Evolutionary conservation across 345 rosid species (phyloP), one percentile per base, ranked within the genome.

Genomic region (Orychophragmus violaceus): DNA sequence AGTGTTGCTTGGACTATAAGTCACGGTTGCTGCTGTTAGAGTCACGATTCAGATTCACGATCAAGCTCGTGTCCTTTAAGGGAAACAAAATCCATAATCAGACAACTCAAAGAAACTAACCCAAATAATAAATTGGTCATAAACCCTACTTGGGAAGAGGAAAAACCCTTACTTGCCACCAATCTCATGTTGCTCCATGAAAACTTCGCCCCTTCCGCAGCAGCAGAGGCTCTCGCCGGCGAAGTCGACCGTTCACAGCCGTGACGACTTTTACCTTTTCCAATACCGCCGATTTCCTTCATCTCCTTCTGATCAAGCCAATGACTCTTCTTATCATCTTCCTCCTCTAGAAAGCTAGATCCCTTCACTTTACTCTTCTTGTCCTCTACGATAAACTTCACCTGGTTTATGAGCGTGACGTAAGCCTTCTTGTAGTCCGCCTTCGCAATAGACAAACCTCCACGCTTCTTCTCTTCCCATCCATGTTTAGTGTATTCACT

Each of bases 361-460:
- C 74, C 76, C 19, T 78, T 80, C 79, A 77, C 75, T 80, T 83
- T 84, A 53, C 89, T 76, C 74, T 79, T 90, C 95, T 24, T 79
- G 86, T 76, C 74, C 77, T 90, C 95, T 25, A 78, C 75, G 6
- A 94, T 53, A 11, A 58, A 39, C 68, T 70, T 74, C 9, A 91
- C 70, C 0, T 95, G 91, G 19, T 52, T 77, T 54, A 62, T 72
- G 1, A 94, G 65, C 1, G 91, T 88, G 24, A 91, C 82, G 66
- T 85, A 94, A 28, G 97, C 96, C 77, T 91, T 90, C 81, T 94
- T 94, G 77, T 87, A 94, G 67, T 88, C 95, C 32, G 97, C 93
- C 42, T 83, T 83, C 6, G 91, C 95, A 55, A 85, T 64, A 13
- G 88, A 59, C 5, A 88, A 5, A 2, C 99, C 97, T 0, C 96